Percentiles rank a stretch among this genome's conserved stretches.
These are phyloP conservation scores for Saturnispora sekii DNA, from an alignment of 805 yeast genomes.

Conservation along the genomic window DNA sequence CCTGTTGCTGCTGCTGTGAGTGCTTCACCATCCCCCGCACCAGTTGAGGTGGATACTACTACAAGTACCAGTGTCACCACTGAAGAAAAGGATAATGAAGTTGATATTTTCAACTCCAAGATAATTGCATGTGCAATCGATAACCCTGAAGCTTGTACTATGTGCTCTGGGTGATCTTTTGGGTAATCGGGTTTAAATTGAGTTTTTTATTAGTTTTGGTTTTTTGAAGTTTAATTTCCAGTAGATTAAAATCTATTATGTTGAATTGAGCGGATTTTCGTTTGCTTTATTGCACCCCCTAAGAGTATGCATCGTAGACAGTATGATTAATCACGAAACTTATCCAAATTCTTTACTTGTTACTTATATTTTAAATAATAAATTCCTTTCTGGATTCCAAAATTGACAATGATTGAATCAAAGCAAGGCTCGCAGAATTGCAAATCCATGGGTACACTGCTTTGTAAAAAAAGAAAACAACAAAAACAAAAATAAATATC, in stretches of 20 bases:
- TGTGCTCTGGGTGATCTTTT: constrained; percentile 82
- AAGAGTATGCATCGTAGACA: no score
- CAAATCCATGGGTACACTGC: background rate
- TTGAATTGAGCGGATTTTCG: no score
- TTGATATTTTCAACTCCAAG: constrained; percentile 83
- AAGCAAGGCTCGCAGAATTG: no score
- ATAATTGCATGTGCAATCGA: constrained; percentile 95
- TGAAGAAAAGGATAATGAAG: constrained; percentile 31
- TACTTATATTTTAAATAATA: no score
- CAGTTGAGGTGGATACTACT: constrained; percentile 7
- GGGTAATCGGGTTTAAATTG: background rate
- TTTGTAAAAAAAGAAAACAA: background rate
- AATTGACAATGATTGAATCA: no score
- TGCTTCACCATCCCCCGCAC: background rate
- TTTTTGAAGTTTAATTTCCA: background rate
- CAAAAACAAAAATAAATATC: background rate
- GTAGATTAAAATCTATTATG: background rate
- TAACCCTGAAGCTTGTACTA: constrained; percentile 95
- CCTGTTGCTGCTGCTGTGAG: constrained; percentile 12
- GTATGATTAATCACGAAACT: no score
- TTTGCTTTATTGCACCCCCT: no score
- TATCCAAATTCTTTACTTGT: no score
- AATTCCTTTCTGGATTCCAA: no score
- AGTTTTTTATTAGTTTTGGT: background rate
- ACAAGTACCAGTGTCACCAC: constrained; percentile 5